phyloP scores from a whole-genome alignment of 305 asterid genomes.

The Solanum hybrid region DNA sequence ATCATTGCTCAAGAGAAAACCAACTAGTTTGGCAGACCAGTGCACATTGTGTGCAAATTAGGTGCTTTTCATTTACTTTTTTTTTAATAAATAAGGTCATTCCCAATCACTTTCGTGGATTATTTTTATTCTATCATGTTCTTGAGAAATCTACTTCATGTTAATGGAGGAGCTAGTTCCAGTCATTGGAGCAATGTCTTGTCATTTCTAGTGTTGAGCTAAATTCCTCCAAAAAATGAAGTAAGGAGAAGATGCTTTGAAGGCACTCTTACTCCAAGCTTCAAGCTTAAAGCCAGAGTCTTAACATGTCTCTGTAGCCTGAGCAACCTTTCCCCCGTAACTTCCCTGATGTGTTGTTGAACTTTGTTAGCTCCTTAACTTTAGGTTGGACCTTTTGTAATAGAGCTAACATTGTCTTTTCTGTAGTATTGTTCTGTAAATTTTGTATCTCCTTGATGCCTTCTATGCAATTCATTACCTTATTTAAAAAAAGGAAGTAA shows the following conservation, averaged over 20 bases:
- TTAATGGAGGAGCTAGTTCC: background rate
- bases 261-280: background rate
- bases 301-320: background rate
- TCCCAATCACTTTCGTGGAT: background rate
- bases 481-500: background rate
- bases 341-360: background rate
- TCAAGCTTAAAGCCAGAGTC: background rate
- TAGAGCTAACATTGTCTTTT: background rate
- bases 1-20: background rate
- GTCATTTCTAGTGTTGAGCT: background rate
- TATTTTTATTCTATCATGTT: background rate
- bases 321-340: background rate
- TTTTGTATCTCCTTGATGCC: background rate
- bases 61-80: background rate
- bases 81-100: background rate
- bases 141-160: background rate
- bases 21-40: too few species aligned
- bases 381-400: background rate
- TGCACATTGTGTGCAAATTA: background rate
- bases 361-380: background rate
- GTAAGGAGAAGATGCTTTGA: background rate
- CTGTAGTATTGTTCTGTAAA: background rate
- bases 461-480: background rate
- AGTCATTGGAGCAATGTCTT: background rate
- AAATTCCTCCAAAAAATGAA: background rate